Evolutionary conservation across 371 early-diverging fungal genomes (phyloP), one percentile per base, ranked within the genome.

Genomic region (Rhizopus delemar): DNA sequence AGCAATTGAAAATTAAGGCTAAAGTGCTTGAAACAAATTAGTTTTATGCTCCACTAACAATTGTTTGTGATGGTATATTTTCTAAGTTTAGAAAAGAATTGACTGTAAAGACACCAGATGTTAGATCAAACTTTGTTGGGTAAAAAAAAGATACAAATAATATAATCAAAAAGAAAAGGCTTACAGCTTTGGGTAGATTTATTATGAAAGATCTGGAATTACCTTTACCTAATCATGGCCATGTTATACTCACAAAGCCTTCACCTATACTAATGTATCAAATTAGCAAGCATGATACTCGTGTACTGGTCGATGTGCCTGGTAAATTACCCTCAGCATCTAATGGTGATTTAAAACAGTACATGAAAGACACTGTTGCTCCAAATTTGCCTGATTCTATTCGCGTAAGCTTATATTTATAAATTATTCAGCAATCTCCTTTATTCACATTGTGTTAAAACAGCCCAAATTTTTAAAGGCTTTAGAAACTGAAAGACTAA

Each of bases 191-290:
- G 12, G 36, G 8, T 70, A 82, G 84, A 12, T 83, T 83, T 41
- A 46, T 85, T 13, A 62, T 87, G 65, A 76, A 79, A 45, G 85
- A 87, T 60, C 81, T 89, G 53, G 64, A 71, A 31, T 75, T 95
- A 35, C 95, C 95, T 5, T 82, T 77, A 64, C 91, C 89, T 16
- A 80, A 91, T 59, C 90, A 94, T 68, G 97, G 97, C 2, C 92
- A 93, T 69, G 97, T 96, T 35, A 61, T 94, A 13, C 78, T 96
- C n/a, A 91, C 89, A 36, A 70, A 88, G 5, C 89, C 88, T 8
- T 84, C 91, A 1, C 96, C 96, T 0, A 78, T 95, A 35, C 77
- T 96, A 7, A 78, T 96, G 72, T 96, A 96, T 74, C 95, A 93
- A 69, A 91, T 95, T 63, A 86, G 88, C 9, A 81, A 88, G 33